Base-by-base conservation (phyloP, 306 rosid species). In the Erythrophleum fordii region DNA sequence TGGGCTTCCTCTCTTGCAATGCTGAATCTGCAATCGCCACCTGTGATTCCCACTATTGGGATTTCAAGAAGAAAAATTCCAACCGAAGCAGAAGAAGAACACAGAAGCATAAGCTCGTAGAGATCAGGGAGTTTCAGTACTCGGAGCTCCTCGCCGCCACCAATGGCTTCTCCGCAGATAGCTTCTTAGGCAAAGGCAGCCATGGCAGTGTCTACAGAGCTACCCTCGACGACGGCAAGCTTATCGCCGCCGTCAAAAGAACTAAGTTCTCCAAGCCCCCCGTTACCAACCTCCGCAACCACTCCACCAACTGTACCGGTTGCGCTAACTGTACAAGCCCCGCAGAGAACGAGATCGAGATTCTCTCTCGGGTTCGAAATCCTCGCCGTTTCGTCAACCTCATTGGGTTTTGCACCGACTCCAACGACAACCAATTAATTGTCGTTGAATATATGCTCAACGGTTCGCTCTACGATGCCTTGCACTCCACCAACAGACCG, bases 401-500 rank as follows among this genome's bases (percentile, higher is more conserved):
- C 31, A 81, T 94, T 28, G 99, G 99, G 0, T 91, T 91, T 71
- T 86, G 91, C 65, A 56, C 87, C 0, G 86, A 91, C 68, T 81
- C 86, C 0, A 69, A 80, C 72, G 84, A 83, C 34, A 79, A 51
- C 42, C 85, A 88, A 52, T 22, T 89, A 14, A 72, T 92, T 20
- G 97, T 94, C 73, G 98, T 94, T 10, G 90, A 94, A 76, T 94
- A 84, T 85, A 94, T 94, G 98, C 93, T 91, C 3, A 91, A 91
- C 81, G 99, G 99, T 3, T 90, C 97, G 0, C 90, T 95, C n/a
- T 88, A 85, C 86, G 99, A 95, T 14, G 68, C 89, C 0, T 61
- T 95, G 5, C 99, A 95, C 77, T 75, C 84, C 0, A 0, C 71
- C 0, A 14, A 78, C 26, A 49, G 80, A 45, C 95, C 94, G 6